Evolutionary conservation across 306 rosid species (phyloP), one percentile per base, ranked within the genome.

Genomic region (Fagus crenata): DNA sequence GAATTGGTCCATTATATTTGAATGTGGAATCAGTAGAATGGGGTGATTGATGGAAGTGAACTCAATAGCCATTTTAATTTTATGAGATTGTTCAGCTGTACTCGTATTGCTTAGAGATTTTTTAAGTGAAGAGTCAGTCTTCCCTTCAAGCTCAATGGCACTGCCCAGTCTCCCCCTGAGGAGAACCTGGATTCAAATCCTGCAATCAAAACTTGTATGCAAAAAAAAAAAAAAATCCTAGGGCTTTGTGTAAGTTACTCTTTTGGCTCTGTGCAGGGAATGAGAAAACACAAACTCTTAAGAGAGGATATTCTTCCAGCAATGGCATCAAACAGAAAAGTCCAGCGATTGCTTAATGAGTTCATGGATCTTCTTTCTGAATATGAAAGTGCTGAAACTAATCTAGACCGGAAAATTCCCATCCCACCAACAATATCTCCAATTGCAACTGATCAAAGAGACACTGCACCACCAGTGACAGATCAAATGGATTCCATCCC

Each of bases 251-350:
- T 36, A 42, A 77, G 63, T 55, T 37, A 35, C 49, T 53, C 51
- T 4, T 64, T 56, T 72, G 81, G 72, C 65, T 78, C 14, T 32
- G 69, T 84, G 77, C 89, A 95, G 99, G 99, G 97, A 74, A 81
- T 95, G 96, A 91, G 80, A 84, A 95, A 95, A 71, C 99, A 95
- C 78, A 90, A 91, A 80, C 99, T 92, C 49, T 89, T 95, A 35
- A 90, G 85, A 73, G 97, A 95, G 82, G 99, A 92, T 49, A 92
- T 95, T 81, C 97, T 95, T 87, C 97, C 99, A 14, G 90, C 99
- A 22, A 89, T 95, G 92, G 99, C 99, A 58, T 90, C 99, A 4
- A 95, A 95, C 85, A 87, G 99, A 81, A 92, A 95, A 85, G 97
- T 95, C 55, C 99, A 95, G 91, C 85, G 99, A 49, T 72, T 95